Evolutionary conservation across 2,329 filamentous ascomycete genomes (phyloP), one percentile per base, ranked within the genome.

Genomic region (Trichoderma polysporum): DNA sequence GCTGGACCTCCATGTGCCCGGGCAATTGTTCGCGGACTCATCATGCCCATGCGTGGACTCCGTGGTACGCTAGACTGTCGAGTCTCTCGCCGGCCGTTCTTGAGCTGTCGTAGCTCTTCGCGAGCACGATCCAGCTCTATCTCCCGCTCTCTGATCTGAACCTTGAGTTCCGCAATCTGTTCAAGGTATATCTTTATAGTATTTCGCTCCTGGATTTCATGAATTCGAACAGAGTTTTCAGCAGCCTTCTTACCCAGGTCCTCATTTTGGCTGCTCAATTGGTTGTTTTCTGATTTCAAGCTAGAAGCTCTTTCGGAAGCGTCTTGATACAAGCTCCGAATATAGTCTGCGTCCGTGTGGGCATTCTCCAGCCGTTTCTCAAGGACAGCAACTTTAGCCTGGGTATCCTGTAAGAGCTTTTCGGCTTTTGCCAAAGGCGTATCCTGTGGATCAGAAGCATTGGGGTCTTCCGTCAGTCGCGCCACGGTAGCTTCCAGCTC

Each of bases 311-410:
- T 75, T 35, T 82, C 81, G 9, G 85, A 86, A 1, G 85, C 83
- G 25, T 84, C 80, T 71, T 90, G 88, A 71, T 91, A 91, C 10
- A 83, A 79, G 4, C 81, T 80, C 61, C 86, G 83, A 13, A 82
- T 78, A 71, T 88, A 91, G 1, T 88, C 85, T 29, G 83, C 78
- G 4, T 88, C 85, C 15, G 78, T 79, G 31, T 84, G 76, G 4
- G 80, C 75, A 5, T 79, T 76, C 61, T 79, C 78, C 5, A 79
- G 73, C 22, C 78, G 78, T 64, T 76, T 77, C 45, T 83, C 80
- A 4, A 84, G 76, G 15, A 78, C 73, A 56, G 78, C 75, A 17
- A 81, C 77, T 29, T 83, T 74, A 4, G 79, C 70, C 59, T 74
- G 72, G 2, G 74, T 69, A 54, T 78, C 79, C n/a, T 77, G 79